Evolutionary conservation across 805 yeast species (phyloP).

Genomic region (Kodamaea lidongshanica): DNA sequence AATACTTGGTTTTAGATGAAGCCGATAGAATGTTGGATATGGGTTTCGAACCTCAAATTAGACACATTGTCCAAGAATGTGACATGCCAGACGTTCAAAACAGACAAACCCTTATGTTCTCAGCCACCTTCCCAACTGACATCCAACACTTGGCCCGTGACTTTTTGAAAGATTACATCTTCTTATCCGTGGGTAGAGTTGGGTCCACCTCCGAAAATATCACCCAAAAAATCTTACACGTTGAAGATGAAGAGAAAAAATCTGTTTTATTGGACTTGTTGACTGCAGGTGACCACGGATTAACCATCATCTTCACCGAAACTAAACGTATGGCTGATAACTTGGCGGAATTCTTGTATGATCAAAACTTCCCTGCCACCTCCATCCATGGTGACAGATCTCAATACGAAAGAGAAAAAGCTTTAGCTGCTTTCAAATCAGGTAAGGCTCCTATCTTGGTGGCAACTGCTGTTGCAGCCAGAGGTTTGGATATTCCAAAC

Average conservation of each 20-base stretch:
- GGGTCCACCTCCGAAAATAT: constrained; percentile 99
- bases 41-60: constrained; percentile 99
- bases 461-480: constrained; percentile 99
- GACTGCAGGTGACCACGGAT: constrained; percentile 70
- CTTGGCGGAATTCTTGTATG: constrained; percentile 84
- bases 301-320: constrained; percentile 93
- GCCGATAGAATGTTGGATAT: constrained; percentile 99
- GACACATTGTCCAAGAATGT: constrained; percentile 95
- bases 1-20: constrained; percentile 93
- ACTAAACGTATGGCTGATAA: constrained; percentile 98
- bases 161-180: constrained; percentile 91
- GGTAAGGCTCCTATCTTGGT: constrained; percentile 93
- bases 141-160: constrained; percentile 96
- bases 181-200: constrained; percentile 96
- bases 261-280: constrained; percentile 81
- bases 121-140: constrained; percentile 98
- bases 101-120: constrained; percentile 97
- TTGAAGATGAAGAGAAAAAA: constrained; percentile 90
- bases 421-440: constrained; percentile 85
- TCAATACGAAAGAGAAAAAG: constrained; percentile 96
- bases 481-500: constrained; percentile 99
- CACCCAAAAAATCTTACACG: constrained; percentile 87
- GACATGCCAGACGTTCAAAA: constrained; percentile 91
- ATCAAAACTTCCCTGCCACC: constrained; percentile 91
- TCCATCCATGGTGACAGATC: constrained; percentile 99